These are phyloP conservation scores for Aspergillus jensenii DNA, from an alignment of 2,329 filamentous ascomycete species.

Conservation along the genomic window DNA sequence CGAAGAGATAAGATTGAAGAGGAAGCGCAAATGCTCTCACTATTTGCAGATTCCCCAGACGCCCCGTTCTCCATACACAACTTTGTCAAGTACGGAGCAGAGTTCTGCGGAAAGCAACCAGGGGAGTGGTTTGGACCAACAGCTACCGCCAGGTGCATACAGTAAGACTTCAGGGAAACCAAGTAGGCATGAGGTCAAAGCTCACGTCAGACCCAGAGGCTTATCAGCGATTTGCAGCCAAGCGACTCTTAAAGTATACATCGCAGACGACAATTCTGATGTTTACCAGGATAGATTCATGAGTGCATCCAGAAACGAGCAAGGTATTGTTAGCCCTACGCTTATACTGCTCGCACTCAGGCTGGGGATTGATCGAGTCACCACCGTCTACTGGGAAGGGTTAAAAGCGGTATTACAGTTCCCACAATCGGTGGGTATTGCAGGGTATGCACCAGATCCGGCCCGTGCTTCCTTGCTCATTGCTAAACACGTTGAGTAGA, in stretches of 20 bases:
- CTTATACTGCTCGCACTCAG: conserved; percentile 85
- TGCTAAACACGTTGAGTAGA: conserved; percentile 46
- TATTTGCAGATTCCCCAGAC: conserved; percentile 83
- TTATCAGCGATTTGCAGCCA: conserved; percentile 66
- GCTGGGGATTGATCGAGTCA: conserved; percentile 91
- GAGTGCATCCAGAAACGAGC: conserved; percentile 68
- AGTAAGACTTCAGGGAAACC: conserved; percentile 56
- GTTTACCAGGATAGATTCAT: conserved; percentile 90
- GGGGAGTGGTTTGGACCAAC: conserved; percentile 99
- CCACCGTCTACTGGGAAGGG: conserved; percentile 92
- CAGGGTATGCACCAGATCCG: conserved; percentile 62
- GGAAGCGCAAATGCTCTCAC: conserved; percentile 70
- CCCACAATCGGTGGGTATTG: conserved; percentile 91
- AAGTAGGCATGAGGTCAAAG: background rate
- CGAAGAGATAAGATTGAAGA: conserved; percentile 57
- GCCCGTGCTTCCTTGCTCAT: conserved; percentile 23
- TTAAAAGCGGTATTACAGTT: conserved; percentile 81
- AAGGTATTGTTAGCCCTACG: conserved; percentile 72
- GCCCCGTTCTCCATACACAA: conserved; percentile 94
- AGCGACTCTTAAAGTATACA: conserved; percentile 73
- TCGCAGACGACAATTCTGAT: conserved; percentile 85
- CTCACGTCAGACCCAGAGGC: conserved; percentile 55
- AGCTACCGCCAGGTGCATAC: conserved; percentile 88
- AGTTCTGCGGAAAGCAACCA: conserved; percentile 87
- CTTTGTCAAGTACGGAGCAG: conserved; percentile 85